Base-by-base conservation (phyloP, 2,329 filamentous ascomycete species). In the Zopfia rhizophila region DNA sequence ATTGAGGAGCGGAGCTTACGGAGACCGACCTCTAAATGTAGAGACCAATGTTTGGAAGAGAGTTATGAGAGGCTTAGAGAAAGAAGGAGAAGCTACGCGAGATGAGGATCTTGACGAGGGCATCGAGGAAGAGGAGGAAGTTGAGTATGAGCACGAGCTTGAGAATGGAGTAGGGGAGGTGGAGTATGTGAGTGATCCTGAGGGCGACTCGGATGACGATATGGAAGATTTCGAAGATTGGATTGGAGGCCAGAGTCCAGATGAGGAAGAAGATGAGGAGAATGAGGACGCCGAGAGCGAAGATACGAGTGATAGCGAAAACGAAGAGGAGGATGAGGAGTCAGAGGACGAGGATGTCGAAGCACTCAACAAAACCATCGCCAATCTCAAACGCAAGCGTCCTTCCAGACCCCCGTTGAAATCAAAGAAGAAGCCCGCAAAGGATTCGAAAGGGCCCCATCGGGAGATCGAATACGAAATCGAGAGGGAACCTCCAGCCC, bases 21-120 rank as follows among this genome's bases (percentile, higher is more conserved):
- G 94, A 42, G 92, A 97, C 63, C 85, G 90, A 69, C 94, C 94
- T 29, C 80, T 99, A 56, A 99, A 99, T 69, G 92, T 96, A 38
- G 94, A 95, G 72, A 91, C 97, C 72, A 82, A 84, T 11, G 91
- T 99, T 51, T 99, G 94, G 94, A 95, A 95, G 82, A 96, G 92
- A 82, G 94, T 99, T 6, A 84, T 99, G 60, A 86, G 87, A 51
- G 91, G 91, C 3, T 81, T 99, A 73, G 94, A 99, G 81, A 83
- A 89, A 60, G 88, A 88, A 61, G 92, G 93, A 48, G 86, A 95
- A 64, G 93, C 88, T 31, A 80, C 84, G 55, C 81, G 90, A 42
- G 93, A 97, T 70, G 85, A 91, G 75, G 93, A 97, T 70, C 73
- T 94, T 70, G 93, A 97, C 69, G 86, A 92, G 60, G 93, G 92